Percentiles rank a stretch among this genome's conserved stretches.
phyloP scores from a whole-genome alignment of 768 basidiomycete genomes.

The Phallus indusiatus region DNA sequence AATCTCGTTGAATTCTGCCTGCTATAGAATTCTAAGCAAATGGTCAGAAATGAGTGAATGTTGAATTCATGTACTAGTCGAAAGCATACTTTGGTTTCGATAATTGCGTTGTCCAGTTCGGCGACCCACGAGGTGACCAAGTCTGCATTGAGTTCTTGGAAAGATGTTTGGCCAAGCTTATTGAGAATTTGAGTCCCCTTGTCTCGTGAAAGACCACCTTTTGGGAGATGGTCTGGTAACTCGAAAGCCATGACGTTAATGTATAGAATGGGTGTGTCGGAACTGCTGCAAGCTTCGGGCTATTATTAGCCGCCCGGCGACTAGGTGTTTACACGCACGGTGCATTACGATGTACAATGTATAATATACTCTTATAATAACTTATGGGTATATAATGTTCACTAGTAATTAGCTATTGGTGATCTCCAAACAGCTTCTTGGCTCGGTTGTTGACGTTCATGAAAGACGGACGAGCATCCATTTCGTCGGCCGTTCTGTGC shows the following conservation, averaged over 20 bases:
- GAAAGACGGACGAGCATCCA: constrained; percentile 60
- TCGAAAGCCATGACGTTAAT: constrained; percentile 56
- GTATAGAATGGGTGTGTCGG: not conserved
- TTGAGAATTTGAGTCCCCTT: constrained; percentile 63
- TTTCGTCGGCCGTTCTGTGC: constrained; percentile 60
- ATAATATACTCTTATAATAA: not conserved
- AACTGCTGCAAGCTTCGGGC: not conserved
- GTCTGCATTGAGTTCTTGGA: constrained; percentile 46
- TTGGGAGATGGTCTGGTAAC: constrained; percentile 63
- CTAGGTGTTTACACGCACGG: not conserved
- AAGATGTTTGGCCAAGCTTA: constrained; percentile 55
- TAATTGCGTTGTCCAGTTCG: constrained; percentile 66
- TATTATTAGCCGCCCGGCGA: not conserved
- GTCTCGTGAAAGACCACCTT: constrained; percentile 48
- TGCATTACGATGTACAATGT: not conserved
- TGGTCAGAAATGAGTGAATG: constrained; percentile 13
- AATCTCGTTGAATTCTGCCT: constrained; percentile 58
- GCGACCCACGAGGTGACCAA: constrained; percentile 60
- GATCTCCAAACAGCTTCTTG: constrained; percentile 19
- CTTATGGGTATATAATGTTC: not conserved
- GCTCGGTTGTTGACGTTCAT: constrained; percentile 56
- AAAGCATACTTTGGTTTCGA: constrained; percentile 52
- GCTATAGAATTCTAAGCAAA: constrained; percentile 53
- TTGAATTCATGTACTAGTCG: constrained; percentile 11
- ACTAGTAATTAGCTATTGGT: not conserved